Evolutionary conservation across 768 basidiomycete genomes (phyloP), one percentile per base, ranked within the genome.

Genomic region (Lactarius trivialis): DNA sequence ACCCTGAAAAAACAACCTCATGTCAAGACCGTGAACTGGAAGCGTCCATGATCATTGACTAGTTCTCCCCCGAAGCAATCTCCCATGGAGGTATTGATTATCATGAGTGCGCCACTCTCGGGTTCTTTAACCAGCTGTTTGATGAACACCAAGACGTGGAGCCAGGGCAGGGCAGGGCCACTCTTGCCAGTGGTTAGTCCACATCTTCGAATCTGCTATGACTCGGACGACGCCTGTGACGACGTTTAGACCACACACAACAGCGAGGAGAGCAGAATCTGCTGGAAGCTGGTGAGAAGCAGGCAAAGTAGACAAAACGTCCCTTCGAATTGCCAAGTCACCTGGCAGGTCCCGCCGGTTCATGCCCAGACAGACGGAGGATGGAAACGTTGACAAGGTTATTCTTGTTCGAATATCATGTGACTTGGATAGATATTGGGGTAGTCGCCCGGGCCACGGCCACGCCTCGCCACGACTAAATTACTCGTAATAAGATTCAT

Each of bases 1-100:
- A 30, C n/a, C 56, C 26, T 48, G 57, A n/a, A 55, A 53, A 50
- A 37, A 43, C 56, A 6, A 45, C 36, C 57, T 48, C 57, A 15
- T 55, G 53, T 5, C n/a, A n/a, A n/a, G n/a, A n/a, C n/a, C 12
- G 33, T 14, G 12, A 15, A 12, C 21, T 39, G 19, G 1, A 24
- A 52, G 11, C n/a, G 39, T 12, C 45, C 36, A 33, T 39, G 30
- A n/a, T n/a, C n/a, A n/a, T n/a, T n/a, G 15, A 12, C 14, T 17
- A n/a, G n/a, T 37, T 33, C 2, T 48, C 14, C 54, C 36, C 8
- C 36, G 34, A 5, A 32, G 51, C 2, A 34, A 33, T 15, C 30
- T 17, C 51, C 19, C 8, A 52, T 33, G 28, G 19, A 52, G 8
- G 8, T 48, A 14, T 54, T 34, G 8, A 9, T 21, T n/a, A n/a